Evolutionary conservation across 163 green algal genomes (phyloP).

Genomic region (Scenedesmus sp.): DNA sequence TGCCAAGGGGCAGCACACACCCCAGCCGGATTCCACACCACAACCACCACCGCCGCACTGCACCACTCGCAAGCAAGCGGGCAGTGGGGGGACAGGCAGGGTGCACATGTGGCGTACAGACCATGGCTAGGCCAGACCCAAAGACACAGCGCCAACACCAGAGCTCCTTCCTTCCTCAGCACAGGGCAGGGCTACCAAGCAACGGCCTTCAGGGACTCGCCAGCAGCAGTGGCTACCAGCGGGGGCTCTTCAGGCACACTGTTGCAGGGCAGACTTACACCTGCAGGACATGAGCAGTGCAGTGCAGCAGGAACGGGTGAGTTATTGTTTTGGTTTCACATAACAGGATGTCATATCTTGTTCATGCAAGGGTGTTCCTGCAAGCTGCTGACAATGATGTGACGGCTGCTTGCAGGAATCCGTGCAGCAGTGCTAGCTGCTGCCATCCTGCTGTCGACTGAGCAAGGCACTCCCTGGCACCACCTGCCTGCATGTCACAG

Average conservation of each 20-base stretch:
- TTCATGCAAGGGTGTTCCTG: too few species aligned
- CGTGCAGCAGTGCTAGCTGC: not conserved
- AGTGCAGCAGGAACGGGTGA: not conserved
- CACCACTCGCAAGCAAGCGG: not conserved
- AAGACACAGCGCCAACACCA: not conserved
- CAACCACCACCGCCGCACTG: not conserved
- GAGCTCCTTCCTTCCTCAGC: not conserved
- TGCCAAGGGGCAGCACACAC: not conserved
- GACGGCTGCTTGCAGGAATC: not conserved
- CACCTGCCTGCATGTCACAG: not conserved
- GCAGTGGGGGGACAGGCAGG: not conserved
- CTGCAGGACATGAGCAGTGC: not conserved
- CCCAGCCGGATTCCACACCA: not conserved
- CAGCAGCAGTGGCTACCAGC: constrained; percentile 5
- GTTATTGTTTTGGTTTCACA: not conserved
- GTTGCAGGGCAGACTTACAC: constrained; percentile 33
- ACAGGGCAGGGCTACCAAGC: not conserved
- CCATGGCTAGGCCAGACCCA: not conserved
- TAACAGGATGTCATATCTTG: too few species aligned
- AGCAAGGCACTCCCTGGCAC: not conserved
- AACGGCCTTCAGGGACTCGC: not conserved
- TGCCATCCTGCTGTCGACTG: not conserved
- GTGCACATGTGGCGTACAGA: not conserved
- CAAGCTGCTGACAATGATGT: too few species aligned
- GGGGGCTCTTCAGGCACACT: not conserved